Evolutionary conservation across 805 yeast genomes (phyloP), one percentile per base, ranked within the genome.

Genomic region (Lachancea mirantina): DNA sequence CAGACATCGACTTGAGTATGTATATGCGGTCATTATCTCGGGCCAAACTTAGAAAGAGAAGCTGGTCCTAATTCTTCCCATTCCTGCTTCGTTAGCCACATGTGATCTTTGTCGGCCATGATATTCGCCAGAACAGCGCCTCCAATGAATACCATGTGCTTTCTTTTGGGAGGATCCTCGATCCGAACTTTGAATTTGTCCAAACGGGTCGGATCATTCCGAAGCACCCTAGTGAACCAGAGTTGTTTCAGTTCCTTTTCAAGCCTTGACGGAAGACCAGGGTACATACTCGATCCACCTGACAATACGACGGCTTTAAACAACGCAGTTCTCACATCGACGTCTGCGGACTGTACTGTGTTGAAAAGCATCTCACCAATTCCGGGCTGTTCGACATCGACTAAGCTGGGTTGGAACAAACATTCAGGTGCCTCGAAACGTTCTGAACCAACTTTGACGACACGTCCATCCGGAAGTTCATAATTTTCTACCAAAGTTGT

Each of bases 231-330:
- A 2, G 94, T 78, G 46, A 83, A 78, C 97, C 97, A 92, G 47
- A 84, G 76, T 61, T 92, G 98, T 64, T 92, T 92, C 61, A 92
- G 71, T 60, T 92, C 98, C 59, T 84, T 89, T 60, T 92, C 97
- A 46, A 92, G 67, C 52, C 98, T 73, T 8, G 95, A 82, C 13
- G 98, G 98, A 47, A 92, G 72, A 19, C 98, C 98, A 2, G 98
- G 97, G 56, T 92, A 92, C 98, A 92, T 92, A 32, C 95, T 82
- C 1, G 97, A 88, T 37, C 98, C 98, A 57, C 98, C 98, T 5
- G 95, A 84, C 27, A 92, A 71, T 18, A 92, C 97, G 57, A 92
- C 83, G 2, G 96, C 94, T 53, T 81, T 84, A 65, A 74, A 92
- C 39, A 92, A 69, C 1, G 95, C 73, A 5, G 94, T 70, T 62